Evolutionary conservation across 257 asterid genomes (phyloP), one percentile per base, ranked within the genome.

Genomic region (Dorcoceras hygrometricum): DNA sequence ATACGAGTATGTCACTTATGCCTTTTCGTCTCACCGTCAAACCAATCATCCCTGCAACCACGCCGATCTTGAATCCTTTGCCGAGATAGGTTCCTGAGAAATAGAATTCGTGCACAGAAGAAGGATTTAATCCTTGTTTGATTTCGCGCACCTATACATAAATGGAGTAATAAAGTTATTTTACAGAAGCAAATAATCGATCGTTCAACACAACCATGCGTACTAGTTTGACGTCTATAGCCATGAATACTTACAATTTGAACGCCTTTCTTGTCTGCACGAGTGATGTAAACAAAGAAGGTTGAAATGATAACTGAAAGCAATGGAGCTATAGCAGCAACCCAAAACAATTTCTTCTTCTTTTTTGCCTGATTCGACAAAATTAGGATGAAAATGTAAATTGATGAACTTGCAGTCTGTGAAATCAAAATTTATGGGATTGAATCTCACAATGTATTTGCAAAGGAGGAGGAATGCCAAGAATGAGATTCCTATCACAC

Each of bases 291-390:
- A 1, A 89, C 96, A 8, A 43, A 83, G 57, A 86, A 70, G 19
- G 96, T 89, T 14, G 96, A 66, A 54, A 89, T 59, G 77, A 89
- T 71, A 19, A 89, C 91, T 0, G 96, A 89, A 58, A 77, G 70
- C 82, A 89, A 60, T 2, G 96, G 96, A 59, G 89, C 95, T 60
- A 89, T 81, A 71, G 96, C 96, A 69, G 96, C 76, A 70, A 89
- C 22, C 96, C 96, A 89, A 53, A 89, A 89, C 24, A 63, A 25
- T 46, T 80, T 89, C 80, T 62, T 84, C 76, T 86, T 78, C 80
- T 24, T 82, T 59, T 86, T 89, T 20, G 86, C 95, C 96, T 89
- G 76, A 5, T 31, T 73, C 59, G 54, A 54, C 29, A 57, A n/a
- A 28, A 64, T 31, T 11, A 46, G 64, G 36, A 0, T 24, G 5